phyloP scores from a whole-genome alignment of 148 eudicot genomes.

The Suaeda aralocaspica region DNA sequence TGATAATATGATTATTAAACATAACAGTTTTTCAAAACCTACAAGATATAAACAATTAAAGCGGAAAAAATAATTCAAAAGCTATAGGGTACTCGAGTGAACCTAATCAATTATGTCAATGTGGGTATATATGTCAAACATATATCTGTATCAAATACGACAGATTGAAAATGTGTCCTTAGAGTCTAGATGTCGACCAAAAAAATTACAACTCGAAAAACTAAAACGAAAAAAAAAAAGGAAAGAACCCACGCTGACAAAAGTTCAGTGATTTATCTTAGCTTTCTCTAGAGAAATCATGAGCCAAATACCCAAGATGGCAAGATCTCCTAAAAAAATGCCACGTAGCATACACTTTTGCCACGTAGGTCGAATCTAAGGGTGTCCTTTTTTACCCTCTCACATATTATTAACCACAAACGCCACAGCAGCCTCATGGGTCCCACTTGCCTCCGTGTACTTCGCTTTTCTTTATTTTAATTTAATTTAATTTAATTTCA shows the following conservation, averaged over 20 bases:
- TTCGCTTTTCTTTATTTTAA: background rate
- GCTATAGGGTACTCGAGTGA: no score
- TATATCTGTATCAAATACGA: no score
- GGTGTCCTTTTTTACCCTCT: background rate
- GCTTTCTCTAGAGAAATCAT: background rate
- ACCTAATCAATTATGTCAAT: no score
- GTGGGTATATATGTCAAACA: no score
- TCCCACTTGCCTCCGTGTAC: constrained; percentile 7
- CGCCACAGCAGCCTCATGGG: background rate
- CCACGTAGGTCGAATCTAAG: constrained; percentile 20
- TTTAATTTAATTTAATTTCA: no score
- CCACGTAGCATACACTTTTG: constrained; percentile 29
- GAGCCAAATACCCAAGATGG: constrained; percentile 4
- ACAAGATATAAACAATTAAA: no score
- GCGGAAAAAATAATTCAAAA: no score
- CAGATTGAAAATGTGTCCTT: no score
- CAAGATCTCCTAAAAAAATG: background rate
- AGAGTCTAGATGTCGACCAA: no score
- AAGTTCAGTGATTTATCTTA: background rate
- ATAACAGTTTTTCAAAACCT: no score
- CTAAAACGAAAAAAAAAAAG: background rate
- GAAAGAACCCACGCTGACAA: background rate
- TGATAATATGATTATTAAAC: no score
- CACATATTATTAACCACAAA: background rate
- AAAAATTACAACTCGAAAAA: background rate